Conservation (phyloP, 2,329 filamentous ascomycete genomes). For the Calonectria honghensis region DNA sequence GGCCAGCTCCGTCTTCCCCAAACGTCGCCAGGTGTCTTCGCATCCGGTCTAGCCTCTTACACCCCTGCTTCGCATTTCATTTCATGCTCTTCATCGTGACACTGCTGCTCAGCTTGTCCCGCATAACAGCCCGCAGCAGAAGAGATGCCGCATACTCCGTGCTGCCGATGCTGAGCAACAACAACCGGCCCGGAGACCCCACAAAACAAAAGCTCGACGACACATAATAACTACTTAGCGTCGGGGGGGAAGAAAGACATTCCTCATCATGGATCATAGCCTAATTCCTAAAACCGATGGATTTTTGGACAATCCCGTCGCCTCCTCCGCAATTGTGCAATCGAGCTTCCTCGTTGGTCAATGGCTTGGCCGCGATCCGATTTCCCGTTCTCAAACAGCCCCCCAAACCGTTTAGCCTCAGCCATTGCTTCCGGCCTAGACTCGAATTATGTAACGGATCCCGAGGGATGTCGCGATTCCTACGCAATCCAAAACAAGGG, state of each 20-base stretch:
- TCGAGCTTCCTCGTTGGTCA: conserved; percentile 36
- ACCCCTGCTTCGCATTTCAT: neutral
- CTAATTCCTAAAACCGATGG: neutral
- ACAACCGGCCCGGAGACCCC: conserved; percentile 36
- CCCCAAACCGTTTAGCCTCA: conserved; percentile 22
- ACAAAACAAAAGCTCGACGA: conserved; percentile 30
- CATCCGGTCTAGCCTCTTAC: conserved; percentile 30
- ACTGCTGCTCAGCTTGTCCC: neutral
- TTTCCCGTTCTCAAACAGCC: conserved; percentile 19
- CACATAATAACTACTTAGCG: conserved; percentile 33
- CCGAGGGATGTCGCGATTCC: neutral
- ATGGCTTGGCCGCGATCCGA: conserved; percentile 24
- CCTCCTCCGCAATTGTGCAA: conserved; percentile 5
- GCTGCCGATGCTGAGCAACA: conserved; percentile 1
- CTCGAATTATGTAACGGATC: conserved; percentile 24
- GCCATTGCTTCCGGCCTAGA: conserved; percentile 45
- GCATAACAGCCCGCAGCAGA: neutral
- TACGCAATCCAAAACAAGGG: neutral
- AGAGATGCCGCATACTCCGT: conserved; percentile 14
- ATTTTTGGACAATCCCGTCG: neutral
- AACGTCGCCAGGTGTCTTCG: conserved; percentile 10
- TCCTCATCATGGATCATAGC: conserved; percentile 22
- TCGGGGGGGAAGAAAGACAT: neutral
- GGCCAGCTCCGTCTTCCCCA: conserved; percentile 10
- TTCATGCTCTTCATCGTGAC: neutral